Conservation (phyloP, 2,329 filamentous ascomycete species). For the Trichoderma atrobrunneum region DNA sequence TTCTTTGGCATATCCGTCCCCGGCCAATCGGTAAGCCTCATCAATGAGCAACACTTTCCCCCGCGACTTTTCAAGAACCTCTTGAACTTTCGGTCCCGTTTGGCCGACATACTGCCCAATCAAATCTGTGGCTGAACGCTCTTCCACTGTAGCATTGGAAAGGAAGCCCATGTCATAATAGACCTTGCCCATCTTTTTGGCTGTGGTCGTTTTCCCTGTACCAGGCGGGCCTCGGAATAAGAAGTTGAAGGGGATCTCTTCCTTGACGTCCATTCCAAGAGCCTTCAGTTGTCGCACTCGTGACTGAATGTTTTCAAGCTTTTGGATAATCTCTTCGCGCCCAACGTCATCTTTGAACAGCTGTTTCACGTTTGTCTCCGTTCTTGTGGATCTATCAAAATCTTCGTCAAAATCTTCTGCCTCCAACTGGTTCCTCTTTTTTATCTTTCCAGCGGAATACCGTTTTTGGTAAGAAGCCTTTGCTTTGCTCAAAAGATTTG, state of each 20-base stretch:
- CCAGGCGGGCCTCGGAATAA: conserved; percentile 64
- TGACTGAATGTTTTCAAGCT: conserved; percentile 54
- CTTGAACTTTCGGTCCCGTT: conserved; percentile 63
- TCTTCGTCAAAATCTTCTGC: conserved; percentile 72
- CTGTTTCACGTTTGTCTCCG: conserved; percentile 42
- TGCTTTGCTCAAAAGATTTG: conserved; percentile 60
- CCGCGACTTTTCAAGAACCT: conserved; percentile 56
- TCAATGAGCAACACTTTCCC: conserved; percentile 70
- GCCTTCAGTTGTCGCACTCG: conserved; percentile 34
- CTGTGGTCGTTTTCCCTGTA: conserved; percentile 71
- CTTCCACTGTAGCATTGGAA: conserved; percentile 55
- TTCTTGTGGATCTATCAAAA: conserved; percentile 44
- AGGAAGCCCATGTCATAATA: conserved; percentile 75
- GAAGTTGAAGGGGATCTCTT: conserved; percentile 63
- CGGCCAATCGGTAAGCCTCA: conserved; percentile 64
- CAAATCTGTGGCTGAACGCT: conserved; percentile 66
- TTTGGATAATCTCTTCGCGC: conserved; percentile 50
- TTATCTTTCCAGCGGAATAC: conserved; percentile 24
- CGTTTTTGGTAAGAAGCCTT: conserved; percentile 43
- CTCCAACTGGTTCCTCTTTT: conserved; percentile 63
- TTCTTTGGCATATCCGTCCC: conserved; percentile 56
- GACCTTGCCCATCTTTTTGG: conserved; percentile 70
- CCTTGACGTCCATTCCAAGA: conserved; percentile 28
- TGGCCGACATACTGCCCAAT: conserved; percentile 68
- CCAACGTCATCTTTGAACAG: conserved; percentile 61